Percentiles rank a stretch among this genome's conserved stretches.
phyloP scores from a whole-genome alignment of 2,329 filamentous ascomycete species.

The Sporothrix inflata region DNA sequence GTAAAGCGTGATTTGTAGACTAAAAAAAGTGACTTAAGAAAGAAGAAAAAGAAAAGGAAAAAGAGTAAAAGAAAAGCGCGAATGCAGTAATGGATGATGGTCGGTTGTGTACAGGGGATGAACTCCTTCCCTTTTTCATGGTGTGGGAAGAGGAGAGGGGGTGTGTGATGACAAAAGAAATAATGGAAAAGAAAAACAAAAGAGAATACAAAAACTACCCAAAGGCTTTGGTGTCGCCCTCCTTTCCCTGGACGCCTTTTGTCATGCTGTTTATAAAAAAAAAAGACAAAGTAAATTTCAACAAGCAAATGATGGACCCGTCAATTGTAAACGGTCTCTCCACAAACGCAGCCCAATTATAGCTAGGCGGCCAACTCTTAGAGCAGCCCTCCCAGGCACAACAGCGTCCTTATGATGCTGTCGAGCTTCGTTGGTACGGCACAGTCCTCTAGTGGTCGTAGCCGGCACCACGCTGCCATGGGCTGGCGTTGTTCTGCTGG shows the following conservation, averaged over 20 bases:
- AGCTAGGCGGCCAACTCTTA: neutral
- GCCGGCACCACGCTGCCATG: constrained; percentile 61
- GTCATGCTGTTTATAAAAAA: constrained; percentile 17
- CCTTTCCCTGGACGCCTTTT: constrained; percentile 24
- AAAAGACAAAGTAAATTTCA: neutral
- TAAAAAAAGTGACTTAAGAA: constrained; percentile 9
- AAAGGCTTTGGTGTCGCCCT: constrained; percentile 21
- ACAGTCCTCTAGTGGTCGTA: constrained; percentile 47
- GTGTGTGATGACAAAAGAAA: constrained; percentile 2
- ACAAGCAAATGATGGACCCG: neutral
- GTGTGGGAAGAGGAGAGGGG: neutral
- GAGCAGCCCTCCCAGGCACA: neutral
- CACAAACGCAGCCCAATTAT: neutral
- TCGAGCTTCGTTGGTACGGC: neutral
- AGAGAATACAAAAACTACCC: constrained; percentile 18
- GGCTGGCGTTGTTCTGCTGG: constrained; percentile 43
- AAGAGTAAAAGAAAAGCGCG: constrained; percentile 11
- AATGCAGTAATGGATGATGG: neutral
- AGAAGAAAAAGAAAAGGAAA: constrained; percentile 19
- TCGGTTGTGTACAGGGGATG: neutral
- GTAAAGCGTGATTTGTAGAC: constrained; percentile 12
- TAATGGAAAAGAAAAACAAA: constrained; percentile 3
- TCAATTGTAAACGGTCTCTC: neutral
- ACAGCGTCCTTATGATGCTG: neutral
- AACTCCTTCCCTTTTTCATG: neutral